Evolutionary conservation across 2,329 filamentous ascomycete genomes (phyloP), one percentile per base, ranked within the genome.

Genomic region (Colletotrichum liriopes): DNA sequence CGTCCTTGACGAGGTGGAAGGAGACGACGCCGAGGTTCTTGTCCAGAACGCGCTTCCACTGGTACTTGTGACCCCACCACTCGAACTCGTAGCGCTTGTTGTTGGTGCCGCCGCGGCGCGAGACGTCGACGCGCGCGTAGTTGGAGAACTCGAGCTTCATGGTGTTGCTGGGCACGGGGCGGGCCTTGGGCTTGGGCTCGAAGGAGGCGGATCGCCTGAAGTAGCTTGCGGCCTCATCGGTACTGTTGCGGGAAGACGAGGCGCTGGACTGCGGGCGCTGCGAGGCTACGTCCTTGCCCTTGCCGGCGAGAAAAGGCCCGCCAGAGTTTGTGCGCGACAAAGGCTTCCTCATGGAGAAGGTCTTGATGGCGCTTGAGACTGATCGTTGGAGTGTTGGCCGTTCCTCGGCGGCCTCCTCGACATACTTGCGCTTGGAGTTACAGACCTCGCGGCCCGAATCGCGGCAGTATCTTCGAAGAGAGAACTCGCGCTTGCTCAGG

Each of bases 61-160:
- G 86, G 82, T 98, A 98, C 66, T 86, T 88, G 76, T 92, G 89
- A 35, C 94, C 94, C 96, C 96, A 98, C 87, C 97, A 98, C 79
- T 96, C 93, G 78, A 97, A 98, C 67, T 95, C 93, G 81, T 98
- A 98, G 73, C 91, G 89, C 83, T 95, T 96, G 74, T 87, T 87
- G 55, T 87, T 85, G 76, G 90, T 91, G 62, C 88, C 85, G 20
- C 93, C 93, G 32, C 90, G 87, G 52, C 94, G 90, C 76, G 89
- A 91, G 62, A 99, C 84, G 75, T 98, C 93, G 51, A 98, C 91
- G 77, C 96, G 94, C 2, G 96, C 96, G 80, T 99, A 99, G 84
- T 98, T 99, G 75, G 94, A 97, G 81, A 98, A 99, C 80, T 98
- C 96, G 43, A 99, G 89, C 82, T 95, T 94, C 80, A 96, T 93